Base-by-base conservation (phyloP, 2,329 filamentous ascomycete genomes). In the Exophiala aquamarina region DNA sequence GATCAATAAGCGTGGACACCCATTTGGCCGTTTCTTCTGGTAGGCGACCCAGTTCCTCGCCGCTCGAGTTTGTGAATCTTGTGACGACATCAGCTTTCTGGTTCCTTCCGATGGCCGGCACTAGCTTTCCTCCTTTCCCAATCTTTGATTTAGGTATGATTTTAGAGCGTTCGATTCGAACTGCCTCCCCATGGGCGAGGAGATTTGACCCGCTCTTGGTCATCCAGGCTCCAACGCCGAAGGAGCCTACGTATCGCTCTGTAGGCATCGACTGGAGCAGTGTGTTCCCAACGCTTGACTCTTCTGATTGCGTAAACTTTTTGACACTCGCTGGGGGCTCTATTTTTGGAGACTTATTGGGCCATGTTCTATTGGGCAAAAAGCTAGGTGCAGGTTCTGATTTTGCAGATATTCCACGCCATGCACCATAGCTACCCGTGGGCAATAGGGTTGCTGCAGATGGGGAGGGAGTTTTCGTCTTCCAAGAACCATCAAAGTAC, bases 1-100 rank as follows among this genome's bases (percentile, higher is more conserved):
- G 90, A 61, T 98, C 93, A 41, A 97, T 82, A 57, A 98, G 70
- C 0, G 90, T 85, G 3, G 93, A 95, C 4, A 97, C 87, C 91
- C 93, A 98, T 50, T 83, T 82, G 3, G 93, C 90, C 4, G 83
- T 84, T 26, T 97, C 91, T 59, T 91, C 92, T 20, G 90, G 84
- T 29, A 98, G 68, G 50, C 93, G 79, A 3, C 93, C 93, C 38
- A 98, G 79, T 65, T 98, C 93, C 44, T 84, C 82, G 0, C 91
- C 91, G 41, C 72, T 78, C 8, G 75, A 67, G 60, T 89, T 94
- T 0, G 87, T 95, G 62, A 98, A 97, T 1, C 93, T 83, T 19
- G 97, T 94, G 50, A 98, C 79, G 4, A 95, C 83, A 70, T 98
- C 93, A 15, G 84, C 78, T 38, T 87, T 83, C 59, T 82, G 83